Evolutionary conservation across 2,329 filamentous ascomycete genomes (phyloP).

Genomic region (Aspergillus chevalieri): DNA sequence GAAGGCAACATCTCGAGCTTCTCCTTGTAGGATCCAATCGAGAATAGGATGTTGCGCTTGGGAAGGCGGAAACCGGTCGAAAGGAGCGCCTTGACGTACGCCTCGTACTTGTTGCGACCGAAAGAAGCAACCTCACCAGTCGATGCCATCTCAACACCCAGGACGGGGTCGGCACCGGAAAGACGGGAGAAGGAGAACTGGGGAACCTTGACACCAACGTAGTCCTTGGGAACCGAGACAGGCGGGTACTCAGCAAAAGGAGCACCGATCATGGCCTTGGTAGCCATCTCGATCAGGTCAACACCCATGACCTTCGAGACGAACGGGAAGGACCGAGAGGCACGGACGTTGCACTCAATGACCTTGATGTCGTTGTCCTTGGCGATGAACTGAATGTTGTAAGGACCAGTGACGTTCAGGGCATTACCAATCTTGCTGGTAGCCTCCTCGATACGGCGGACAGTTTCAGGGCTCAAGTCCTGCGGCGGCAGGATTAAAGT

Average conservation of each 20-base stretch:
- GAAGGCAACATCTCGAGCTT: slow-evolving; percentile 96
- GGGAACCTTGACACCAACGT: slow-evolving; percentile 94
- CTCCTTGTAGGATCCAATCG: slow-evolving; percentile 95
- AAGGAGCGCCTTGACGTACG: slow-evolving; percentile 91
- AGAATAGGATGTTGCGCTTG: slow-evolving; percentile 90
- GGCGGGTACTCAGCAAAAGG: slow-evolving; percentile 78
- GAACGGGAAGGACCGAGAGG: slow-evolving; percentile 94
- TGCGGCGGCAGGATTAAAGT: slow-evolving; percentile 92
- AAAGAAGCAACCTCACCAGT: slow-evolving; percentile 98
- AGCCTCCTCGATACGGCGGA: slow-evolving; percentile 85
- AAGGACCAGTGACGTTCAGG: slow-evolving; percentile 91
- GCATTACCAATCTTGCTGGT: slow-evolving; percentile 92
- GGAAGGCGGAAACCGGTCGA: slow-evolving; percentile 95
- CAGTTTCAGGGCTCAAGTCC: slow-evolving; percentile 82
- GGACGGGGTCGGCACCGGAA: slow-evolving; percentile 88
- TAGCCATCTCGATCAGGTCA: slow-evolving; percentile 96
- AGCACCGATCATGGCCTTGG: slow-evolving; percentile 86
- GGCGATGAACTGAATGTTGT: slow-evolving; percentile 99
- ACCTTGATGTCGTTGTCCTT: slow-evolving; percentile 99
- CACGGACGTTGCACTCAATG: slow-evolving; percentile 97
- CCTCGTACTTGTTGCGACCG: slow-evolving; percentile 91
- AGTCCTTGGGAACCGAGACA: slow-evolving; percentile 67
- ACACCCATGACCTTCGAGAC: slow-evolving; percentile 98
- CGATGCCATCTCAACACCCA: slow-evolving; percentile 98
- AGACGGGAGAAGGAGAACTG: slow-evolving; percentile 98